Conservation (phyloP, 306 rosid species). For the Fragaria vesca region DNA sequence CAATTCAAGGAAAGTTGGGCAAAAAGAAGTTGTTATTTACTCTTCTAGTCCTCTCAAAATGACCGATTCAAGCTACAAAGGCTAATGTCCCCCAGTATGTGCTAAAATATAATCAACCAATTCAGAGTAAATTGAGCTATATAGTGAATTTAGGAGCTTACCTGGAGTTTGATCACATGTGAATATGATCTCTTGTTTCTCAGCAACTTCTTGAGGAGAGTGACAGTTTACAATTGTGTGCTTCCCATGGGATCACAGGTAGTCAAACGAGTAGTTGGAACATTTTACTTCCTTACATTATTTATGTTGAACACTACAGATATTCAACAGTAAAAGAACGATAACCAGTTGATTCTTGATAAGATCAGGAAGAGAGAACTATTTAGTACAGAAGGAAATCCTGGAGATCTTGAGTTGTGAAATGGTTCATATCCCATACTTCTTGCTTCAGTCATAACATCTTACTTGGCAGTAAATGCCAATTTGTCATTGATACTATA, state of each 20-base stretch:
- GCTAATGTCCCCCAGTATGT: neutral
- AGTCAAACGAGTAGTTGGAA: slow-evolving; percentile 56
- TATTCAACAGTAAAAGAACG: slow-evolving; percentile 23
- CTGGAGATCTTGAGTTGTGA: slow-evolving; percentile 47
- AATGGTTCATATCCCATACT: slow-evolving; percentile 89
- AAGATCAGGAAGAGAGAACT: slow-evolving; percentile 19
- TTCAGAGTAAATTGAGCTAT: neutral
- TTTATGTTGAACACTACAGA: slow-evolving; percentile 75
- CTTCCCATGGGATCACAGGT: slow-evolving; percentile 90
- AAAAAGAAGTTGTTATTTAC: neutral
- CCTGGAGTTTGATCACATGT: slow-evolving; percentile 92
- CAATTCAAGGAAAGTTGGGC: neutral
- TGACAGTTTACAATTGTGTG: slow-evolving; percentile 66
- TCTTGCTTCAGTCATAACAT: slow-evolving; percentile 74
- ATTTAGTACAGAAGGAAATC: neutral
- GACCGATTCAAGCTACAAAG: neutral
- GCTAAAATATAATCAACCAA: neutral
- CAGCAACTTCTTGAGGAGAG: slow-evolving; percentile 86
- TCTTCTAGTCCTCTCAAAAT: neutral
- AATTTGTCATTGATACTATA: slow-evolving; percentile 75
- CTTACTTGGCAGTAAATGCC: slow-evolving; percentile 80
- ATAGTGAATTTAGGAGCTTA: slow-evolving; percentile 27
- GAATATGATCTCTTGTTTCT: slow-evolving; percentile 69
- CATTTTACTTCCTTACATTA: slow-evolving; percentile 73
- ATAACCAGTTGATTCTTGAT: slow-evolving; percentile 21